Evolutionary conservation across 164 flowering plant genomes (phyloP).

Genomic region (Warburgia ugandensis): DNA sequence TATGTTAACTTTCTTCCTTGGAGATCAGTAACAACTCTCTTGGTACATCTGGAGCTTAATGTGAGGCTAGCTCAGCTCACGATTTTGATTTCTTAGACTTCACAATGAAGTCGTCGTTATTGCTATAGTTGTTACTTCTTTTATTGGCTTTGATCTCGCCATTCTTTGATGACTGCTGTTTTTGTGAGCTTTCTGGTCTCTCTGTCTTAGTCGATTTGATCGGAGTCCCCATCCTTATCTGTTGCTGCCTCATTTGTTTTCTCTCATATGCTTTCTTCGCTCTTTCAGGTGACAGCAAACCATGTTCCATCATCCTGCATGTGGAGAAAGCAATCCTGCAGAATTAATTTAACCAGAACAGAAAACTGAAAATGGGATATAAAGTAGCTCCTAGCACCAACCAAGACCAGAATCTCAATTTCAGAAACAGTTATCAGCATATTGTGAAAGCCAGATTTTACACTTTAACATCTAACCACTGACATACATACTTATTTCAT

Average conservation of each 20-base stretch:
- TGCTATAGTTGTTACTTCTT: slow-evolving; percentile 28
- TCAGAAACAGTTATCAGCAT: no score
- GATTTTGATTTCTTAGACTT: slow-evolving; percentile 60
- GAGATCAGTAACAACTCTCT: not conserved
- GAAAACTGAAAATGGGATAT: no score
- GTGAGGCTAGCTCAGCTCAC: slow-evolving; percentile 12
- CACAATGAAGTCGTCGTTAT: slow-evolving; percentile 52
- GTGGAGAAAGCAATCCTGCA: not conserved
- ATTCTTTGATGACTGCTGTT: slow-evolving; percentile 40
- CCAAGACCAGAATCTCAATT: no score
- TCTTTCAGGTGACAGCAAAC: slow-evolving; percentile 76
- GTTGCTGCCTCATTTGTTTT: slow-evolving; percentile 78
- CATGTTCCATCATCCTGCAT: slow-evolving; percentile 98
- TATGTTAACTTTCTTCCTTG: not conserved
- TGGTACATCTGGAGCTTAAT: not conserved
- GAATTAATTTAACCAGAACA: no score
- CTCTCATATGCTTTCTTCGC: slow-evolving; percentile 77
- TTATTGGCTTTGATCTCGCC: slow-evolving; percentile 61
- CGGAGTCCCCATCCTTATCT: slow-evolving; percentile 69
- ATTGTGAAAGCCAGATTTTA: no score
- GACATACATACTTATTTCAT: no score
- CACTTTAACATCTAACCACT: no score
- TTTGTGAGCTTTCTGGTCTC: slow-evolving; percentile 63
- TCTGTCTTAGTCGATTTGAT: slow-evolving; percentile 35
- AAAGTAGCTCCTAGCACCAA: no score